phyloP scores from a whole-genome alignment of 176 grass and related monocot species.

The Carex parvula region DNA sequence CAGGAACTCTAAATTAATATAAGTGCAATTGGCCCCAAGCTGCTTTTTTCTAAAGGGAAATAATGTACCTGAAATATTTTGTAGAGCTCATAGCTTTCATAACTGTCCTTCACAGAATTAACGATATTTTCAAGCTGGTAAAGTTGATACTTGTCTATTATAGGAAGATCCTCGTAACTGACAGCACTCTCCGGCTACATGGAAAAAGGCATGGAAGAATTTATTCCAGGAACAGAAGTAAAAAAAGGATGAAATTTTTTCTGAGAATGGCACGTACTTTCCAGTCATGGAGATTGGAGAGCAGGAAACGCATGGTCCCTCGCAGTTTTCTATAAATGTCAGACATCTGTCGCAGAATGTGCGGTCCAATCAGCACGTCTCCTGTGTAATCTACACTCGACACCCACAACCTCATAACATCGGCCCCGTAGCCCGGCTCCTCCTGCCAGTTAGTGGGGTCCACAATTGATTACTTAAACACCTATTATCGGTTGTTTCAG shows the following conservation, averaged over 20 bases:
- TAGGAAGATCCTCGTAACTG: slow-evolving; percentile 64
- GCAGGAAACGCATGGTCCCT: slow-evolving; percentile 88
- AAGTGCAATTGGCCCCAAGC: neutral
- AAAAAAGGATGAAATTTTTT: slow-evolving; percentile 8
- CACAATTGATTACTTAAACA: slow-evolving; percentile 1
- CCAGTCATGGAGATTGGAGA: slow-evolving; percentile 98
- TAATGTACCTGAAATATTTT: slow-evolving; percentile 90
- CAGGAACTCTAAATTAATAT: neutral
- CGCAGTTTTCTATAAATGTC: slow-evolving; percentile 94
- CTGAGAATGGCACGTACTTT: slow-evolving; percentile 41
- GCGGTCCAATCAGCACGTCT: slow-evolving; percentile 75
- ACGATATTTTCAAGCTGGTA: slow-evolving; percentile 90
- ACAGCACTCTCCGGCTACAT: slow-evolving; percentile 54
- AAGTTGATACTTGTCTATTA: slow-evolving; percentile 89
- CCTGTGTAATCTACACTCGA: slow-evolving; percentile 94
- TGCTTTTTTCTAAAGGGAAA: neutral
- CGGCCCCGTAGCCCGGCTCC: slow-evolving; percentile 86
- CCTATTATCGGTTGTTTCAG: neutral
- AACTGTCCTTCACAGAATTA: slow-evolving; percentile 70
- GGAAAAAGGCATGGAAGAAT: slow-evolving; percentile 21
- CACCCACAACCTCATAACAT: slow-evolving; percentile 95
- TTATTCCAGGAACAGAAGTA: slow-evolving; percentile 25
- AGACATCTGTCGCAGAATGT: slow-evolving; percentile 86
- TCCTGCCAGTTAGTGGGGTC: slow-evolving; percentile 44
- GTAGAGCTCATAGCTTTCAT: slow-evolving; percentile 87